phyloP scores from a whole-genome alignment of 139 green algal species.

The Micractinium sp. region DNA sequence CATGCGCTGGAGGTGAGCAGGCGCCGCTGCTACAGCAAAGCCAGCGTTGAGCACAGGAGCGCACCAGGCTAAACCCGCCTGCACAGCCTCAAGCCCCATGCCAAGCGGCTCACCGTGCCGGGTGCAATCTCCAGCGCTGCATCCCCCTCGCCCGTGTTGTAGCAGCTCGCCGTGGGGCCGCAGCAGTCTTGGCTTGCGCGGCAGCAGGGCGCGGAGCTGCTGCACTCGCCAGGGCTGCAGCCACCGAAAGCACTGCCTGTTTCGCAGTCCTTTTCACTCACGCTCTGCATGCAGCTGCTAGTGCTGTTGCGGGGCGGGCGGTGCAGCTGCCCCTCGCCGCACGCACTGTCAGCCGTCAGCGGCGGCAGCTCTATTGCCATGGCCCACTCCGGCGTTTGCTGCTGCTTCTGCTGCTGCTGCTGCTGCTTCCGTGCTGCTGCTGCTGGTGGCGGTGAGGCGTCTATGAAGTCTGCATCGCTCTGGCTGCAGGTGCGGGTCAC shows the following conservation, averaged over 20 bases:
- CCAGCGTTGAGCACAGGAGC: too few species aligned
- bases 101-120: slow-evolving; percentile 1
- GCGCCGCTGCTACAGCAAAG: too few species aligned
- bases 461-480: too few species aligned
- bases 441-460: neutral
- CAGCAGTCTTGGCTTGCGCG: neutral
- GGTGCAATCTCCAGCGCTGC: neutral
- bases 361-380: neutral
- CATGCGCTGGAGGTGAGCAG: too few species aligned
- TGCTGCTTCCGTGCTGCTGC: neutral
- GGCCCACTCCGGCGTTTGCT: neutral
- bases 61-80: too few species aligned
- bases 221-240: neutral
- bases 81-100: too few species aligned
- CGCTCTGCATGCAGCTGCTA: neutral
- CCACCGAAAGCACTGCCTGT: neutral
- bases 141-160: neutral
- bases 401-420: neutral
- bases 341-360: neutral
- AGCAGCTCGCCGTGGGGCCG: neutral
- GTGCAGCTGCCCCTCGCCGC: neutral
- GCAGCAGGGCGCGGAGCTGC: neutral
- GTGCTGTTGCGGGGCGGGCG: neutral
- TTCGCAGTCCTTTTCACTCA: neutral
- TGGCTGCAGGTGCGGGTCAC: neutral